These are phyloP conservation scores for Aspergillus sp. DNA, from an alignment of 2,329 filamentous ascomycete genomes.

Conservation along the genomic window DNA sequence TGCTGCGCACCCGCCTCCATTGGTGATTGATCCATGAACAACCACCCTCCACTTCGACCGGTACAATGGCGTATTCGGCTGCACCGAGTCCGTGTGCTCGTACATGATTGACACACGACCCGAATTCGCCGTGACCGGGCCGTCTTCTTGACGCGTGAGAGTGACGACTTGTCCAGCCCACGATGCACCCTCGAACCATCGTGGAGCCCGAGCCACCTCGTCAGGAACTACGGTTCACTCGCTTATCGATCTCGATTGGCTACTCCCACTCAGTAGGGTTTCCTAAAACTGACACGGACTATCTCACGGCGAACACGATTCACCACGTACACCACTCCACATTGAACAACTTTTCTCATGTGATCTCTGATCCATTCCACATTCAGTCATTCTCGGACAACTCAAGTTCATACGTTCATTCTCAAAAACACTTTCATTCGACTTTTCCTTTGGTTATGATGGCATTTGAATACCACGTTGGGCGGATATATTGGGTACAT, in stretches of 20 bases:
- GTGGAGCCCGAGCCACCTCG: not conserved
- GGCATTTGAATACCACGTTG: slow-evolving; percentile 8
- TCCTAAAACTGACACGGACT: not conserved
- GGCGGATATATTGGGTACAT: slow-evolving; percentile 16
- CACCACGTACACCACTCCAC: not conserved
- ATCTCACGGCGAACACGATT: not conserved
- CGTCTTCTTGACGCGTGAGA: no score
- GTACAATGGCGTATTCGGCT: not conserved
- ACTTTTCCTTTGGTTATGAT: slow-evolving; percentile 4
- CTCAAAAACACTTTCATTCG: not conserved
- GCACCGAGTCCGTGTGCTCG: no score
- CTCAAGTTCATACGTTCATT: slow-evolving; percentile 7
- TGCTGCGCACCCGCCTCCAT: not conserved
- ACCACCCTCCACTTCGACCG: not conserved
- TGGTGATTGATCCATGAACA: not conserved
- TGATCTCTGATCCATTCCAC: slow-evolving; percentile 3
- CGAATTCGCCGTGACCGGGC: no score
- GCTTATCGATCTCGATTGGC: not conserved
- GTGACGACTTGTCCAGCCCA: no score
- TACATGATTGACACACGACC: no score
- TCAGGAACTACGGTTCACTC: not conserved
- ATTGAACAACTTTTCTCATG: not conserved
- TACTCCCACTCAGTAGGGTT: not conserved
- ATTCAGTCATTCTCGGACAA: not conserved
- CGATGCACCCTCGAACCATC: not conserved